These are phyloP conservation scores for Aspergillus fischeri DNA, from an alignment of 2,329 filamentous ascomycete species.

Conservation along the genomic window DNA sequence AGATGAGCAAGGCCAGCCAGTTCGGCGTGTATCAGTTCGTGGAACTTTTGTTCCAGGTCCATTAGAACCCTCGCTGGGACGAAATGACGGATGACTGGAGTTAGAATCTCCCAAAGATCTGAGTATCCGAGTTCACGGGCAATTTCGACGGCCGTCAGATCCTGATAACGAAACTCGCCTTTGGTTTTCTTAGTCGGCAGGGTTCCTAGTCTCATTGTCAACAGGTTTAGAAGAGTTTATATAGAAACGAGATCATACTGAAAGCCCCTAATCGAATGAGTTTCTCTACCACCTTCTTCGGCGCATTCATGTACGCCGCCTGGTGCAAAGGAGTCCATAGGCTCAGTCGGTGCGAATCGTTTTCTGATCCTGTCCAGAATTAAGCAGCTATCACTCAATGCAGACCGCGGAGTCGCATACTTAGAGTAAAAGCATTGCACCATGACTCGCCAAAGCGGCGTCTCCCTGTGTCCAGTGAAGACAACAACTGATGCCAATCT, in stretches of 20 bases:
- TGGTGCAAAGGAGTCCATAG: constrained; percentile 2
- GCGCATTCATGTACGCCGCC: constrained; percentile 2
- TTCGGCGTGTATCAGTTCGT: neutral
- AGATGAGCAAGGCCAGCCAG: neutral
- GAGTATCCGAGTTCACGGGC: constrained; percentile 1
- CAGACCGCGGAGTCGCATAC: neutral
- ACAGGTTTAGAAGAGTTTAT: neutral
- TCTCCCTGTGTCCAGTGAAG: neutral
- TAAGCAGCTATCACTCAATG: neutral
- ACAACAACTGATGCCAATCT: neutral
- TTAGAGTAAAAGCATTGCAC: neutral
- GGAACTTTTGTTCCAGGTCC: neutral
- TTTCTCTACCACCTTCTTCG: neutral
- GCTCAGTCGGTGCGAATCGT: neutral
- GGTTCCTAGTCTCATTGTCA: neutral
- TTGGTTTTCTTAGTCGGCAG: neutral
- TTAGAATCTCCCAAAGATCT: neutral
- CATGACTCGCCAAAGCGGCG: neutral
- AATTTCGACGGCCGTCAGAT: constrained; percentile 1
- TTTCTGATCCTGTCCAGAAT: neutral
- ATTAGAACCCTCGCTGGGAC: neutral
- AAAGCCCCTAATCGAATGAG: neutral
- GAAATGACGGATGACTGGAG: neutral
- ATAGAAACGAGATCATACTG: neutral
- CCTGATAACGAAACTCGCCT: neutral